phyloP scores from a whole-genome alignment of 2,329 filamentous ascomycete species.

The Penicillium sp. region DNA sequence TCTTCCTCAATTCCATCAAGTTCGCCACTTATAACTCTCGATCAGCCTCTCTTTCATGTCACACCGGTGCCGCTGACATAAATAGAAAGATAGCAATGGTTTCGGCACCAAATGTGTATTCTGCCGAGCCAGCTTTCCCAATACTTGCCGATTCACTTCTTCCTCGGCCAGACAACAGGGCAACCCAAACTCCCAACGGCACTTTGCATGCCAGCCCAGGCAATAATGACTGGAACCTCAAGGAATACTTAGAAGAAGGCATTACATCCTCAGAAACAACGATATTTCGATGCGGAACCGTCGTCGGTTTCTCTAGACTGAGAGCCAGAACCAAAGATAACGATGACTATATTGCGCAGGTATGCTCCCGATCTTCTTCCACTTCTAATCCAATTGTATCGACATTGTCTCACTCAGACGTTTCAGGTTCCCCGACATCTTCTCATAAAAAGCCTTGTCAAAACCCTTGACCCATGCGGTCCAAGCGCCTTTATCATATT shows the following conservation, averaged over 20 bases:
- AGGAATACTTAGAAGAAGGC: conserved; percentile 26
- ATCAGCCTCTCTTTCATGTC: too few relatives aligned
- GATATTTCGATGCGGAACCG: conserved; percentile 34
- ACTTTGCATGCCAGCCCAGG: neutral
- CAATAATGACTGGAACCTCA: conserved; percentile 32
- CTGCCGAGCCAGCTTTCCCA: conserved; percentile 35
- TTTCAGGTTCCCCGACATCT: conserved; percentile 36
- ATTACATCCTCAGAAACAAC: conserved; percentile 14
- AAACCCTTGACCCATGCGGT: conserved; percentile 9
- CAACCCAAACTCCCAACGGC: neutral
- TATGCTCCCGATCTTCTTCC: conserved; percentile 11
- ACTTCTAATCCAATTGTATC: neutral
- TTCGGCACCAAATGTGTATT: conserved; percentile 24
- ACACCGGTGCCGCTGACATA: too few relatives aligned
- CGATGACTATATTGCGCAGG: conserved; percentile 37
- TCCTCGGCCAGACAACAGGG: conserved; percentile 1
- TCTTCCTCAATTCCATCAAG: neutral
- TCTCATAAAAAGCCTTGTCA: conserved; percentile 28
- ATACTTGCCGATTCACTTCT: conserved; percentile 38
- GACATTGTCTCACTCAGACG: neutral
- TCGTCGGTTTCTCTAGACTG: conserved; percentile 39
- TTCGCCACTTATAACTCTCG: too few relatives aligned
- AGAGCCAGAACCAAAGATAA: conserved; percentile 25
- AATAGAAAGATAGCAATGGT: conserved; percentile 18
- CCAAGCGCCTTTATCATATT: conserved; percentile 41